Evolutionary conservation across 1,284 basidiomycete genomes (phyloP).

Genomic region (Phellopilus nigrolimitatus): DNA sequence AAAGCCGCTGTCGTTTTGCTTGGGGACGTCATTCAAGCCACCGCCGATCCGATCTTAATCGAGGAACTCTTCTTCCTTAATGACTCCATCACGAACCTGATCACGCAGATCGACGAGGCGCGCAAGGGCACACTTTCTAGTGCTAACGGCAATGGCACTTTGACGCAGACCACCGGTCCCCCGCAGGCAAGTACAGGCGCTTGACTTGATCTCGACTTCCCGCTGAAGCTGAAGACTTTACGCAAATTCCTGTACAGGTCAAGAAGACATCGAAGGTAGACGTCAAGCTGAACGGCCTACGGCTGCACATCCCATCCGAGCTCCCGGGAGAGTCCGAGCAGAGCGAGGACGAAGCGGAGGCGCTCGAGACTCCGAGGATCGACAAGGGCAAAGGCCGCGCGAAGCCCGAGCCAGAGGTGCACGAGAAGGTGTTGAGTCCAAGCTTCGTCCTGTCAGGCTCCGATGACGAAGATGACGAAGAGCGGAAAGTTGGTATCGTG

Average conservation of each 20-base stretch:
- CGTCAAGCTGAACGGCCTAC: slow-evolving; percentile 12
- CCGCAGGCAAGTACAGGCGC: slow-evolving; percentile 9
- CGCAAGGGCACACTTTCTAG: not conserved
- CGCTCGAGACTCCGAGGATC: slow-evolving; percentile 52
- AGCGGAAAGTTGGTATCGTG: slow-evolving; percentile 38
- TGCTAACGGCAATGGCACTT: slow-evolving; percentile 7
- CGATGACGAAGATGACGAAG: slow-evolving; percentile 57
- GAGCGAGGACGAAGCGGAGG: slow-evolving; percentile 30
- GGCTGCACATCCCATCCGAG: slow-evolving; percentile 11
- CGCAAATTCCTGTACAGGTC: slow-evolving; percentile 1
- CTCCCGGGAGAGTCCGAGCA: slow-evolving; percentile 26
- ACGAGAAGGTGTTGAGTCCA: slow-evolving; percentile 62
- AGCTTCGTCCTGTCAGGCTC: slow-evolving; percentile 57
- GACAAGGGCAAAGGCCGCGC: slow-evolving; percentile 75
- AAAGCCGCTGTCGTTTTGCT: slow-evolving; percentile 56
- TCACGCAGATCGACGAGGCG: slow-evolving; percentile 39
- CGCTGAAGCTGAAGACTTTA: slow-evolving; percentile 7
- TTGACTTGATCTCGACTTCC: not conserved
- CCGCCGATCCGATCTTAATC: slow-evolving; percentile 52
- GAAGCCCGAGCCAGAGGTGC: slow-evolving; percentile 58
- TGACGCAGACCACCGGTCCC: not conserved
- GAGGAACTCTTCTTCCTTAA: slow-evolving; percentile 69
- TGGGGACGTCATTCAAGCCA: slow-evolving; percentile 50
- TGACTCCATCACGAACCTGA: slow-evolving; percentile 57
- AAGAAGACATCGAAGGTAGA: slow-evolving; percentile 14